Evolutionary conservation across 805 yeast species (phyloP), one percentile per base, ranked within the genome.

Genomic region (Pichia manshurica): DNA sequence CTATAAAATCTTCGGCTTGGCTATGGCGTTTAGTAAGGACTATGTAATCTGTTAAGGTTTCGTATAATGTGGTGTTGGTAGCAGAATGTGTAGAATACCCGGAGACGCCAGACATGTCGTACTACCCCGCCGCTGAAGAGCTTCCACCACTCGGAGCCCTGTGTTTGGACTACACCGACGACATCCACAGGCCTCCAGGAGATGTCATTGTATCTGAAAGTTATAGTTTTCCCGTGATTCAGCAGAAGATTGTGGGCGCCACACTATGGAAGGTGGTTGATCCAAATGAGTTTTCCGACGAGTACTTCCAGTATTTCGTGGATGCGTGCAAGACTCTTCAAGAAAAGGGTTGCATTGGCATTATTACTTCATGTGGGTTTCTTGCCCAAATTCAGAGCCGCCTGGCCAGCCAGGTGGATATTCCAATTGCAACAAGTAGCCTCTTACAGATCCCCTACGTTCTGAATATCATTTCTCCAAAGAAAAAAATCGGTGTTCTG

Each of bases 301-400:
- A 54, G 35, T 59, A 61, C 49, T 44, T 65, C 1, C 56, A 63
- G n/a, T 42, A 45, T 2, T 63, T 61, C 51, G 56, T 57, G 25
- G 59, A 58, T 19, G 64, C 64, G 4, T 59, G 62, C 28, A 41
- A 55, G 16, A 52, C 47, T n/a, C 46, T 65, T 12, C 58, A 56
- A 13, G 53, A 54, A 0, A 56, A 58, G 36, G 71, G 71, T 9
- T 67, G 67, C 8, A 50, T 63, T 45, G 70, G 68, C 16, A 52
- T 63, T 13, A 59, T 63, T 20, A 64, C 69, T 4, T 63, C 69
- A 2, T 66, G 70, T 54, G 70, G 69, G 12, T 66, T 66, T 48
- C 54, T 66, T 4, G 66, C 68, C 2, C 64, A 62, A 35, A 52
- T 60, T 17, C 69, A 66, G 39, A 28, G 51, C 10, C 51, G 61